Evolutionary conservation across 2,329 filamentous ascomycete species (phyloP).

Genomic region (Camillea tinctor): DNA sequence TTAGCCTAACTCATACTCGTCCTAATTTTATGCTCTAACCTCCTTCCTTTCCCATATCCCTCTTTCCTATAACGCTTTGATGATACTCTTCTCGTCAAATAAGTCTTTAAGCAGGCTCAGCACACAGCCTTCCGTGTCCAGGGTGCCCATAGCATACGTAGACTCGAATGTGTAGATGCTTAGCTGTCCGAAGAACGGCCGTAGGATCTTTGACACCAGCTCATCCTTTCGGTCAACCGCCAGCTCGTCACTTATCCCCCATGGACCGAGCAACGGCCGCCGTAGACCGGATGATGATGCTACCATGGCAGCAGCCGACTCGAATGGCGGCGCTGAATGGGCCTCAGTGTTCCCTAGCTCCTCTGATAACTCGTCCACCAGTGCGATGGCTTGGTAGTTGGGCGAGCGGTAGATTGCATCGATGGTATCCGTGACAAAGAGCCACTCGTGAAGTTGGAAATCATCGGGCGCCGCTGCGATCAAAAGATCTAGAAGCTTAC

Average conservation of each 20-base stretch:
- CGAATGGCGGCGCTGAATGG: slow-evolving; percentile 34
- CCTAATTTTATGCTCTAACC: too few relatives aligned
- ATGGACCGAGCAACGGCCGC: slow-evolving; percentile 50
- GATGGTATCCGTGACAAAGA: slow-evolving; percentile 95
- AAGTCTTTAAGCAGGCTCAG: slow-evolving; percentile 68
- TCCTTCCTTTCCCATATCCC: too few relatives aligned
- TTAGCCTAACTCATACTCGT: too few relatives aligned
- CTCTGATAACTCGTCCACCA: slow-evolving; percentile 83
- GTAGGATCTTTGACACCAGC: slow-evolving; percentile 73
- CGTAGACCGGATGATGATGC: slow-evolving; percentile 32
- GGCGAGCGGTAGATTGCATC: slow-evolving; percentile 86
- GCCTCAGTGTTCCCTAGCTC: slow-evolving; percentile 55
- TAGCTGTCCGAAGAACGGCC: slow-evolving; percentile 86
- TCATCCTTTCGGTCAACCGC: slow-evolving; percentile 61
- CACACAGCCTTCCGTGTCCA: slow-evolving; percentile 65
- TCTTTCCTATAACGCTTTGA: slow-evolving; percentile 52
- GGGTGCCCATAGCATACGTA: slow-evolving; percentile 76
- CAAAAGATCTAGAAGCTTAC: slow-evolving; percentile 89
- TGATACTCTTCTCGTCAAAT: slow-evolving; percentile 74
- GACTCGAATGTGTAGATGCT: slow-evolving; percentile 94
- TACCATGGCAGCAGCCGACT: slow-evolving; percentile 32
- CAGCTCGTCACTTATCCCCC: slow-evolving; percentile 56
- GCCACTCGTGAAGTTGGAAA: slow-evolving; percentile 97
- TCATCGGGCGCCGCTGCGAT: slow-evolving; percentile 86
- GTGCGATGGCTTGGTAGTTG: slow-evolving; percentile 66